These are phyloP conservation scores for Pestalotiopsis sp. DNA, from an alignment of 2,329 filamentous ascomycete species.

Conservation along the genomic window DNA sequence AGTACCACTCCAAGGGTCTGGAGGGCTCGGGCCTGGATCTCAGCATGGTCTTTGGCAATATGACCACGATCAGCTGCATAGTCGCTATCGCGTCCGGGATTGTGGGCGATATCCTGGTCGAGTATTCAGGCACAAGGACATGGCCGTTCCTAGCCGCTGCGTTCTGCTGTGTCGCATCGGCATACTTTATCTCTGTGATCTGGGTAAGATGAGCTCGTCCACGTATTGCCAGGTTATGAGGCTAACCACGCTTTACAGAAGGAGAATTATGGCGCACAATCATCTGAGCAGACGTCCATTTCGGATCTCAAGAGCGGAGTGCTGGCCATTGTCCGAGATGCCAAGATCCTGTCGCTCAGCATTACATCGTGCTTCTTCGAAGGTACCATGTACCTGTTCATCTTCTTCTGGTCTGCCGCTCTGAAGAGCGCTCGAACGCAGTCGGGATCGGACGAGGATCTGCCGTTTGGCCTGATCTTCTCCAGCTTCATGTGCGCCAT, in stretches of 20 bases:
- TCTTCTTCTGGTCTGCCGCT: conserved; percentile 64
- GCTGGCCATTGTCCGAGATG: conserved; percentile 2
- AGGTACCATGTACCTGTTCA: conserved; percentile 64
- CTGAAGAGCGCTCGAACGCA: conserved; percentile 43
- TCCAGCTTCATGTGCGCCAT: conserved; percentile 32
- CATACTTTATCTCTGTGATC: conserved; percentile 41
- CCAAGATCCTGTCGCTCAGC: conserved; percentile 6
- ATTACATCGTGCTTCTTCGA: conserved; percentile 47
- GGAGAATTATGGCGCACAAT: conserved; percentile 11
- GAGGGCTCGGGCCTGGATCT: conserved; percentile 34
- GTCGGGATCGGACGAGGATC: conserved; percentile 22
- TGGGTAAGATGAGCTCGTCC: conserved; percentile 42
- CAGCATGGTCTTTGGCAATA: conserved; percentile 51
- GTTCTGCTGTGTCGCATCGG: conserved; percentile 41
- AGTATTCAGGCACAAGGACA: conserved; percentile 46
- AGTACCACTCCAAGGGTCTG: conserved; percentile 49
- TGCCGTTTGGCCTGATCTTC: conserved; percentile 32
- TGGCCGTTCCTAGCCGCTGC: conserved; percentile 54
- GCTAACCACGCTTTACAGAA: not conserved
- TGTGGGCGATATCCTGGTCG: conserved; percentile 53
- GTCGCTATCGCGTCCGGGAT: conserved; percentile 58
- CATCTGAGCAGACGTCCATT: not conserved
- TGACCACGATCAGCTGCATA: conserved; percentile 55
- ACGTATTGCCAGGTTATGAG: not conserved
- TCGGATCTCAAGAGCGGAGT: not conserved